A percentile compares a stretch with the other conserved stretches of the same genome.
Conservation (phyloP, 768 basidiomycete genomes). For the Coprinopsis cinerea region DNA sequence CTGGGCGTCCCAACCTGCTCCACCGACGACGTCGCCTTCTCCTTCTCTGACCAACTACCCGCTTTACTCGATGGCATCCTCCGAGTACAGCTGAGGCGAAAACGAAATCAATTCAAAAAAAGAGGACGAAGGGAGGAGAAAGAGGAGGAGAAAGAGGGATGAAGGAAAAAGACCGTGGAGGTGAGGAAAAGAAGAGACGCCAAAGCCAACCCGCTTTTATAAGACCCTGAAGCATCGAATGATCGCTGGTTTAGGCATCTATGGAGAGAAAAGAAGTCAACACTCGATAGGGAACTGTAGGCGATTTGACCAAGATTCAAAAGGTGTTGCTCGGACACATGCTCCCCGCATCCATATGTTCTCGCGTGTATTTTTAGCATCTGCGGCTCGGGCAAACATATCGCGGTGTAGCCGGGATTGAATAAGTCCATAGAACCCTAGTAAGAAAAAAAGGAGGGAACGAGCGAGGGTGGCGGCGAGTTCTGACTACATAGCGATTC, state of each 20-base stretch:
- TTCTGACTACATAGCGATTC: too few relatives aligned
- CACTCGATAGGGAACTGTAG: too few relatives aligned
- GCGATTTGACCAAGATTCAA: too few relatives aligned
- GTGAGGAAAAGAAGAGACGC: neutral
- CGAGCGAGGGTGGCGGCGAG: too few relatives aligned
- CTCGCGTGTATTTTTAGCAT: neutral
- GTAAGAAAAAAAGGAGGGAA: neutral
- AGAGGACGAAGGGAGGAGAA: neutral
- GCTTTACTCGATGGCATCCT: neutral
- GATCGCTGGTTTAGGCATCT: neutral
- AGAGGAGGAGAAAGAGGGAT: too few relatives aligned
- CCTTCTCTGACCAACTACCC: constrained; percentile 4
- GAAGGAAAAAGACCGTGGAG: neutral
- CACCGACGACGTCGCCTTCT: constrained; percentile 3
- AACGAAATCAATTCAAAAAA: neutral
- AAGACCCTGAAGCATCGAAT: neutral
- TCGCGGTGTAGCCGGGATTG: neutral
- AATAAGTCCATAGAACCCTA: too few relatives aligned
- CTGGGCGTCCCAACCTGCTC: constrained; percentile 3
- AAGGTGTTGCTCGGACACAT: neutral
- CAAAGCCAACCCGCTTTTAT: neutral
- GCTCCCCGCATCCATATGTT: neutral
- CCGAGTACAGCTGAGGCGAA: too few relatives aligned
- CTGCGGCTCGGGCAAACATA: neutral
- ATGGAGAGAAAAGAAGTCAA: neutral